Conservation (phyloP, 2,329 filamentous ascomycete species). For the Talaromyces sp. region DNA sequence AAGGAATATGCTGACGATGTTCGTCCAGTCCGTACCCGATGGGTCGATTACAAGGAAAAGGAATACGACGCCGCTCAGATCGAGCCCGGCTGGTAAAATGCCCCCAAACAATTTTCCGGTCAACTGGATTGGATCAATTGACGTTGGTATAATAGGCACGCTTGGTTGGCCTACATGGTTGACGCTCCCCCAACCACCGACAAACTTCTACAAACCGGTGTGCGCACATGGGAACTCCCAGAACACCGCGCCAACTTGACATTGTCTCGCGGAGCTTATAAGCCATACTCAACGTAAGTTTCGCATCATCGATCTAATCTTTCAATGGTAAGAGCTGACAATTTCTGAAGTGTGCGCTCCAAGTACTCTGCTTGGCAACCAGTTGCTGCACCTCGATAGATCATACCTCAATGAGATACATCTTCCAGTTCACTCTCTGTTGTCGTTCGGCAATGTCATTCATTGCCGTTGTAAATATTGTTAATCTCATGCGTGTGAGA, state of each 20-base stretch:
- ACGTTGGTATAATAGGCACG: conserved; percentile 59
- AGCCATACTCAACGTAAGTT: conserved; percentile 90
- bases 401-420: conserved; percentile 13
- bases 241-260: conserved; percentile 74
- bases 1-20: conserved; percentile 16
- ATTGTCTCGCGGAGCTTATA: conserved; percentile 72
- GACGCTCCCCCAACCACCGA: conserved; percentile 82
- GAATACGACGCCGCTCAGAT: conserved; percentile 65
- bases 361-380: conserved; percentile 19
- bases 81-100: conserved; percentile 75
- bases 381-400: conserved; percentile 19
- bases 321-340: not conserved
- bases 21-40: conserved; percentile 76
- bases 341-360: conserved; percentile 12
- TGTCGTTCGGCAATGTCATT: not conserved
- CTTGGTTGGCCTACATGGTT: conserved; percentile 92
- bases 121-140: not conserved
- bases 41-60: conserved; percentile 92
- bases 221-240: conserved; percentile 71
- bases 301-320: not conserved
- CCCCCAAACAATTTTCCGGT: not conserved
- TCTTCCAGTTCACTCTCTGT: not conserved
- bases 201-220: conserved; percentile 61
- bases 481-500: not conserved
- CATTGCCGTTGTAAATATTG: conserved; percentile 8